These are phyloP conservation scores for Bipolaris victoriae DNA, from an alignment of 2,329 filamentous ascomycete genomes.

Conservation along the genomic window DNA sequence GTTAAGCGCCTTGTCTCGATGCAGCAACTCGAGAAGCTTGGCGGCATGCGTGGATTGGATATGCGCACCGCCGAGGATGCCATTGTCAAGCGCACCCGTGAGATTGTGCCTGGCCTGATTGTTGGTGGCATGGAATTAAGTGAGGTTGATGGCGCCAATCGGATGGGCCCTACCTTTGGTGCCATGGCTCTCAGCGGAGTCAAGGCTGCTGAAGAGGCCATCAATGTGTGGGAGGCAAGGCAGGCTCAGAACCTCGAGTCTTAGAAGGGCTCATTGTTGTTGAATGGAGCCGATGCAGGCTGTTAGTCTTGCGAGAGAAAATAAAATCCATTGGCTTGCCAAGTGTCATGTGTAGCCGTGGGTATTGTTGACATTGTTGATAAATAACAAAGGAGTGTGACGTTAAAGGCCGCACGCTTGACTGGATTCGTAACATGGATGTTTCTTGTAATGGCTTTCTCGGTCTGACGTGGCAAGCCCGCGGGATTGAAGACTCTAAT, in stretches of 20 bases:
- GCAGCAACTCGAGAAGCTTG: constrained; percentile 80
- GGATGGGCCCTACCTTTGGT: constrained; percentile 89
- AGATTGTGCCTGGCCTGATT: constrained; percentile 85
- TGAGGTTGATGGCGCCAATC: constrained; percentile 88
- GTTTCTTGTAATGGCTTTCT: neutral
- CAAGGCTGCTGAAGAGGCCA: constrained; percentile 87
- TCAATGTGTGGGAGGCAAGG: constrained; percentile 77
- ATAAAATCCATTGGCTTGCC: neutral
- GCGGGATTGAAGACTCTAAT: constrained; percentile 1
- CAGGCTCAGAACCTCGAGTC: constrained; percentile 74
- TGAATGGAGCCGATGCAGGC: neutral
- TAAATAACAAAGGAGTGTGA: neutral
- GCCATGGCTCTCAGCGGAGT: constrained; percentile 88
- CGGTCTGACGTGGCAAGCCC: constrained; percentile 7
- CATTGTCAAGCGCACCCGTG: constrained; percentile 89
- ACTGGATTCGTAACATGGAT: neutral
- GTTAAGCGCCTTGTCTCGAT: constrained; percentile 92
- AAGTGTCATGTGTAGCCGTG: neutral
- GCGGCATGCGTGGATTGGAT: constrained; percentile 90
- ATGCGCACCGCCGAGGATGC: constrained; percentile 93
- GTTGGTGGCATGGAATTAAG: constrained; percentile 95
- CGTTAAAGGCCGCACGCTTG: neutral
- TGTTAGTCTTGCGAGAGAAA: constrained; percentile 4
- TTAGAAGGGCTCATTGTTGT: constrained; percentile 8
- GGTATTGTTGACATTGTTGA: neutral